Base-by-base conservation (phyloP, 805 yeast genomes). In the Saturnispora besseyi region DNA sequence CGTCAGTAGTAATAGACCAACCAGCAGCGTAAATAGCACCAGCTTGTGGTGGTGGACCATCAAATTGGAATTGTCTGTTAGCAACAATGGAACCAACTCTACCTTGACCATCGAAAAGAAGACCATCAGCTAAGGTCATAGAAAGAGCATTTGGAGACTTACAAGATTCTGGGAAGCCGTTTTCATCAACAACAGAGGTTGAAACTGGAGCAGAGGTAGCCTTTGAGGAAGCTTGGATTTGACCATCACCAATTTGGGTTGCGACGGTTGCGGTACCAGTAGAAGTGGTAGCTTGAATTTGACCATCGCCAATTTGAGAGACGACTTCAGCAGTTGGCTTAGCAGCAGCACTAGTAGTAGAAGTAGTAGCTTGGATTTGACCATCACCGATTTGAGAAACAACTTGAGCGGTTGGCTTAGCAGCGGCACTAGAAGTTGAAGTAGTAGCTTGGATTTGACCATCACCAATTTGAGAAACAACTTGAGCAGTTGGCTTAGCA, bases 11-110 rank as follows among this genome's bases (percentile, higher is more conserved):
- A 53, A 74, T 66, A 43, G 78, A 69, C 78, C 78, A 73, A 52
- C 78, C 77, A 51, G 74, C 76, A 57, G 78, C 78, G 58, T 73
- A 70, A 49, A 72, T 72, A 42, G 78, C 71, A 65, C 78, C 78
- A 46, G 77, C 82, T 67, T 78, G 82, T 55, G 82, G 82, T 65
- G 81, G 81, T 51, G 81, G 81, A 61, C 82, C 82, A 61, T 78
- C 82, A 59, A 78, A 78, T 67, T 78, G 82, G 76, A 78, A 77
- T 66, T 78, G 82, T 70, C 78, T 72, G 76, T 76, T 76, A 53
- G 81, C 79, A 57, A 77, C 81, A 65, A 77, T 76, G 41, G 81
- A 75, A 57, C 81, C 81, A 53, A 77, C 66, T 73, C 81, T 74
- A 53, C 77, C 78, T 45, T 63, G 51, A 22, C 68, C 55, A 58